Evolutionary conservation across 2,329 filamentous ascomycete genomes (phyloP).

Genomic region (Fusarium sp.): DNA sequence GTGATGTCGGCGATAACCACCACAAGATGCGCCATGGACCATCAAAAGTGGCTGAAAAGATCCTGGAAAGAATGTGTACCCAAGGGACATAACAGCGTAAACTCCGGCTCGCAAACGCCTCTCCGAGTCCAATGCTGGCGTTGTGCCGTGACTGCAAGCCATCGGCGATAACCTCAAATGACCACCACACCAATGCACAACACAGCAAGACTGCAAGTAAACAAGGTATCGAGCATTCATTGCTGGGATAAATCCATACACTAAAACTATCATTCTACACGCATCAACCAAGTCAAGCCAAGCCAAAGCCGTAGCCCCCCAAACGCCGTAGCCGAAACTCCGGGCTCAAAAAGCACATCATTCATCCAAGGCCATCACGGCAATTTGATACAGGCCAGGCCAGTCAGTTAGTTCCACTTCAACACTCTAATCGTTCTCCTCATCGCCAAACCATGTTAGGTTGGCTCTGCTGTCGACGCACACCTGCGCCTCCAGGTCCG

Average conservation of each 20-base stretch:
- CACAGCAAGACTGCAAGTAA: not conserved
- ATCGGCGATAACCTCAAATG: not conserved
- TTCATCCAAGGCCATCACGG: conserved; percentile 37
- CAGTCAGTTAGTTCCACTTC: not conserved
- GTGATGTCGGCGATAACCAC: conserved; percentile 23
- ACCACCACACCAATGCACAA: not conserved
- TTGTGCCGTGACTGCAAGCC: not conserved
- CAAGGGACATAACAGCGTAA: not conserved
- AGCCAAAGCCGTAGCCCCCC: conserved; percentile 9
- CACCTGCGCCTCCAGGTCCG: conserved; percentile 35
- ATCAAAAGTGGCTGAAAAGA: not conserved
- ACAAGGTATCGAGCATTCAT: conserved; percentile 2
- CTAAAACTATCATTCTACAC: conserved; percentile 37
- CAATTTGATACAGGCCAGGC: conserved; percentile 21
- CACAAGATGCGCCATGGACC: not conserved
- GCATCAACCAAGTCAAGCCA: conserved; percentile 9
- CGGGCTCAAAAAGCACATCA: conserved; percentile 41
- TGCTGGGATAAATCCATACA: conserved; percentile 16
- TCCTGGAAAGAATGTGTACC: not conserved
- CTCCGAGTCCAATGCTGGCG: not conserved
- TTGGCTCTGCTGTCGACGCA: conserved; percentile 48
- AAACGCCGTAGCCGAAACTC: conserved; percentile 42
- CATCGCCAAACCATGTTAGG: conserved; percentile 47
- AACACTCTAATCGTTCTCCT: conserved; percentile 11
- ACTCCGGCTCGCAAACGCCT: not conserved